phyloP scores from a whole-genome alignment of 2,329 filamentous ascomycete genomes.

The Ploettnerulaceae sp. region DNA sequence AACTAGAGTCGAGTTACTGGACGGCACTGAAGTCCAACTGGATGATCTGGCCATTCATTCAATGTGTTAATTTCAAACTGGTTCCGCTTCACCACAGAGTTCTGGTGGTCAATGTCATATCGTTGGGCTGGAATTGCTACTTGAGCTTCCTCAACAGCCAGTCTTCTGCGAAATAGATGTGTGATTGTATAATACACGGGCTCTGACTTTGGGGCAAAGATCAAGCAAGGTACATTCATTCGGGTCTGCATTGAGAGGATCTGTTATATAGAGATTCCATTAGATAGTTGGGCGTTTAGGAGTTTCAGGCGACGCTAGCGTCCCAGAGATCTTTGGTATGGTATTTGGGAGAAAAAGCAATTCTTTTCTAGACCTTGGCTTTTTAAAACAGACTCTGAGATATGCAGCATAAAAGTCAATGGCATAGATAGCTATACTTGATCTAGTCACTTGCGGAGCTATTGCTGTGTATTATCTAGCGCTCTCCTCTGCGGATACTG shows the following conservation, averaged over 20 bases:
- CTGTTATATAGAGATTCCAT: slow-evolving; percentile 3
- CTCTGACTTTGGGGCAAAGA: not conserved
- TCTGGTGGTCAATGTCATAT: slow-evolving; percentile 66
- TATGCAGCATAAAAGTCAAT: not conserved
- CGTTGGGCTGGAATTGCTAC: slow-evolving; percentile 49
- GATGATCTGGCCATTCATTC: slow-evolving; percentile 65
- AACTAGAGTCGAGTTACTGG: slow-evolving; percentile 54
- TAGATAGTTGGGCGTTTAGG: slow-evolving; percentile 10
- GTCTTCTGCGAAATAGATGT: not conserved
- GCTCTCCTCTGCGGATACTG: too few species aligned
- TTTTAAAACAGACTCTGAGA: not conserved
- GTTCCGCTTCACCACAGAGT: slow-evolving; percentile 65
- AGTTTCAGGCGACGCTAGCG: slow-evolving; percentile 2
- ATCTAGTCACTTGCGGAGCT: too few species aligned
- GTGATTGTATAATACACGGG: not conserved
- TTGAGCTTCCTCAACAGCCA: slow-evolving; percentile 32
- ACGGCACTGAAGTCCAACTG: slow-evolving; percentile 63
- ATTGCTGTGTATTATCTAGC: too few species aligned
- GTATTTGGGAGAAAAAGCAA: not conserved
- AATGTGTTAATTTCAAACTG: slow-evolving; percentile 65
- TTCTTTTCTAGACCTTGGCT: not conserved
- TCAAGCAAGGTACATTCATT: not conserved
- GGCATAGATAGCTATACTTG: too few species aligned
- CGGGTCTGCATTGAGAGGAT: not conserved
- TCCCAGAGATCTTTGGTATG: not conserved